These are phyloP conservation scores for Pyrenopolyporus hunteri DNA, from an alignment of 495 filamentous ascomycete genomes.

Conservation along the genomic window DNA sequence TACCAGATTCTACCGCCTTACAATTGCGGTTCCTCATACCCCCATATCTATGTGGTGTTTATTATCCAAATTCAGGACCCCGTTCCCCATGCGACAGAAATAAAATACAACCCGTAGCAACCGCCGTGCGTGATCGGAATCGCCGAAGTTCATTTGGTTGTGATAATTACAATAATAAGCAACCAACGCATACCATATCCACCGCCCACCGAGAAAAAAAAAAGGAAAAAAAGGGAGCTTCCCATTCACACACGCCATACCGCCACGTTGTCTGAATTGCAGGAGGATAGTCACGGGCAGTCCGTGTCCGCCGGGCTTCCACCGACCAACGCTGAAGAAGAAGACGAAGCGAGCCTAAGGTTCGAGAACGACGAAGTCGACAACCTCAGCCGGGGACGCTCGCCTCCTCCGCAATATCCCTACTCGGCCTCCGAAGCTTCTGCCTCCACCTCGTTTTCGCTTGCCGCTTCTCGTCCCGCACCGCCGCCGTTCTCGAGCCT, in stretches of 20 bases:
- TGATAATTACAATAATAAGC: not conserved
- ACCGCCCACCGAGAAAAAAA: not conserved
- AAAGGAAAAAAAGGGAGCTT: slow-evolving; percentile 4
- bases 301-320: slow-evolving; percentile 65
- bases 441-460: slow-evolving; percentile 53
- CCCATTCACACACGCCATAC: slow-evolving; percentile 18
- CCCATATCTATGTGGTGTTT: slow-evolving; percentile 1
- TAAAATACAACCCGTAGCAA: not conserved
- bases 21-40: slow-evolving; percentile 10
- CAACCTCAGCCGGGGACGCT: slow-evolving; percentile 47
- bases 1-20: not conserved
- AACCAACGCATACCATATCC: not conserved
- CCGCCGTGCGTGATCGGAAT: slow-evolving; percentile 18
- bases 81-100: slow-evolving; percentile 29
- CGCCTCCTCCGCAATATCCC: slow-evolving; percentile 67
- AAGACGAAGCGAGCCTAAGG: slow-evolving; percentile 32
- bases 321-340: slow-evolving; percentile 41
- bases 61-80: slow-evolving; percentile 3
- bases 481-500: slow-evolving; percentile 56
- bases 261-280: slow-evolving; percentile 75
- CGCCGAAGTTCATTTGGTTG: slow-evolving; percentile 9
- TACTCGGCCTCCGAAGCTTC: slow-evolving; percentile 65
- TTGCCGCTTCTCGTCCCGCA: slow-evolving; percentile 29
- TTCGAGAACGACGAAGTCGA: slow-evolving; percentile 52
- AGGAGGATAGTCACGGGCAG: slow-evolving; percentile 67